Conservation (phyloP, 2,329 filamentous ascomycete species). For the Botrytis pseudocinerea region DNA sequence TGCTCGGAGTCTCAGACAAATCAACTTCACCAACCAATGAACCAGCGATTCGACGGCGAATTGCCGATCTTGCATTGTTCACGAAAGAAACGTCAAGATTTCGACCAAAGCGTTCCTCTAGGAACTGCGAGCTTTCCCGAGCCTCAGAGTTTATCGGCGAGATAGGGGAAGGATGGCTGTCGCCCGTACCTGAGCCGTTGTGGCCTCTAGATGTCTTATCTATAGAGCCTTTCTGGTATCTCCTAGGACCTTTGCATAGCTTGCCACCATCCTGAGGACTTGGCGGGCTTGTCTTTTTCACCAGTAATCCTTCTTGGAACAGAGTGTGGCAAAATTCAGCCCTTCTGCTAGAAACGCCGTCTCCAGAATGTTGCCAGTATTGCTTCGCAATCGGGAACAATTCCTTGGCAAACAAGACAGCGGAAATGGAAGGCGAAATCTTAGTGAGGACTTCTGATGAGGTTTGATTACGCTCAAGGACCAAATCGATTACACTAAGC, state of each 20-base stretch:
- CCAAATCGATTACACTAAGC: slow-evolving; percentile 61
- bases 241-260: slow-evolving; percentile 66
- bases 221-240: slow-evolving; percentile 69
- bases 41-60: slow-evolving; percentile 84
- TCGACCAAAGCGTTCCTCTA: slow-evolving; percentile 91
- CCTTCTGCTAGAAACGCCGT: slow-evolving; percentile 86
- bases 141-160: slow-evolving; percentile 34
- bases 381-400: slow-evolving; percentile 77
- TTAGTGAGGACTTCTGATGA: slow-evolving; percentile 53
- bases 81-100: slow-evolving; percentile 82
- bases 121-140: slow-evolving; percentile 73
- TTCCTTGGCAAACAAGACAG: slow-evolving; percentile 69
- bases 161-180: not conserved
- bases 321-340: slow-evolving; percentile 85
- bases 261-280: slow-evolving; percentile 34
- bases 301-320: slow-evolving; percentile 67
- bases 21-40: slow-evolving; percentile 74
- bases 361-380: slow-evolving; percentile 96
- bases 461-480: slow-evolving; percentile 58
- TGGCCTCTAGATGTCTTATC: slow-evolving; percentile 43
- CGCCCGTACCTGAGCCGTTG: slow-evolving; percentile 26
- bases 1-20: slow-evolving; percentile 55
- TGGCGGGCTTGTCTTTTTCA: slow-evolving; percentile 46
- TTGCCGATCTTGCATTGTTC: slow-evolving; percentile 79
- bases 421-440: slow-evolving; percentile 62